Conservation (phyloP, 2,329 filamentous ascomycete species). For the Penicillium sp. region DNA sequence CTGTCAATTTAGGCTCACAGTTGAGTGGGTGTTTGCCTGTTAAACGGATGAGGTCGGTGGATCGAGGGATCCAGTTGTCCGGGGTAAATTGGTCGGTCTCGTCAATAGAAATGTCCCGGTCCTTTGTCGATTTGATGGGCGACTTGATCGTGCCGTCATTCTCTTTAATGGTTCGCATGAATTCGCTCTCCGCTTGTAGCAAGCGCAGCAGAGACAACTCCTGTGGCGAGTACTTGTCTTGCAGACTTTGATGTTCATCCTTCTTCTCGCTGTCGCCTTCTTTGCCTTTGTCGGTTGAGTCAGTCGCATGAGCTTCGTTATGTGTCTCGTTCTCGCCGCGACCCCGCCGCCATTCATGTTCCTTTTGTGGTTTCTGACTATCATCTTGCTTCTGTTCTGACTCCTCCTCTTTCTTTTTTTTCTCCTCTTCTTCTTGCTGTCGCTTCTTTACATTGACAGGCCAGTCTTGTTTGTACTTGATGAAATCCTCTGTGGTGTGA, state of each 20-base stretch:
- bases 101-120: slow-evolving; percentile 42
- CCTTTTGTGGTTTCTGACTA: slow-evolving; percentile 16
- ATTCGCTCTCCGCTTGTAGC: slow-evolving; percentile 29
- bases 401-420: background rate
- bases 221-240: slow-evolving; percentile 5
- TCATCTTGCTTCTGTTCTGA: slow-evolving; percentile 17
- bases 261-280: slow-evolving; percentile 2
- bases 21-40: slow-evolving; percentile 59
- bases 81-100: slow-evolving; percentile 55
- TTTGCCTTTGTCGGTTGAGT: background rate
- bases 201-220: slow-evolving; percentile 3
- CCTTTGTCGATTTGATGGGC: slow-evolving; percentile 35
- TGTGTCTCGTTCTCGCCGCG: slow-evolving; percentile 6
- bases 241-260: slow-evolving; percentile 18
- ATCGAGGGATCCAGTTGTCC: slow-evolving; percentile 57
- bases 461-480: slow-evolving; percentile 53
- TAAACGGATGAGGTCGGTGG: slow-evolving; percentile 49
- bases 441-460: slow-evolving; percentile 48
- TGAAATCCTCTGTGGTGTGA: slow-evolving; percentile 51
- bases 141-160: slow-evolving; percentile 48
- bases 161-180: slow-evolving; percentile 43
- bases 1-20: slow-evolving; percentile 47
- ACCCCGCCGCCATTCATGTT: slow-evolving; percentile 22
- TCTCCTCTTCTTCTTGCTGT: slow-evolving; percentile 29
- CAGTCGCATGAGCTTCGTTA: slow-evolving; percentile 15